phyloP scores from a whole-genome alignment of 371 early-diverging fungal species.

The Paraphysoderma sedebokerense region DNA sequence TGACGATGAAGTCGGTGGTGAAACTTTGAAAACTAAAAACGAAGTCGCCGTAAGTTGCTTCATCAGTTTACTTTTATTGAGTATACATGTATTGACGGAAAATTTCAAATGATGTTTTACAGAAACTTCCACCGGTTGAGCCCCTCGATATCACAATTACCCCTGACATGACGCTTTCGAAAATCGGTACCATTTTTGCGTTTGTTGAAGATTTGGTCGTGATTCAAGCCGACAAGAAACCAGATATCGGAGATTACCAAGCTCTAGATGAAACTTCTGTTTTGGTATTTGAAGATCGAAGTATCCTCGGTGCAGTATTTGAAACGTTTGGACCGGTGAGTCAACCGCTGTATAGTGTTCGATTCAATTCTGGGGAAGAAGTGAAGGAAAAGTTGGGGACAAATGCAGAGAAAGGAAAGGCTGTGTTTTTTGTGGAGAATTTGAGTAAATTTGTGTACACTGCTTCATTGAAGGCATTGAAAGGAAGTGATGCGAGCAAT shows the following conservation, averaged over 20 bases:
- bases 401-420: constrained; percentile 19
- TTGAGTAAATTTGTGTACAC: constrained; percentile 48
- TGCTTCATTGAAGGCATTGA: constrained; percentile 35
- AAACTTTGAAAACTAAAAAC: no score
- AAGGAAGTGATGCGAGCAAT: constrained; percentile 87
- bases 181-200: constrained; percentile 46
- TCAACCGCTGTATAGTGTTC: constrained; percentile 62
- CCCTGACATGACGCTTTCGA: constrained; percentile 22
- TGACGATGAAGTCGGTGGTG: no score
- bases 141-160: constrained; percentile 40
- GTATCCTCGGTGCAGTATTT: constrained; percentile 59
- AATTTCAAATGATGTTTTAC: no score
- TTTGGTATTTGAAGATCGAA: constrained; percentile 43
- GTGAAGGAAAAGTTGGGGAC: constrained; percentile 21
- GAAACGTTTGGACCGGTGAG: constrained; percentile 88
- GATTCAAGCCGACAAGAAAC: constrained; percentile 30
- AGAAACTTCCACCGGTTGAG: no score
- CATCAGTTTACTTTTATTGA: no score
- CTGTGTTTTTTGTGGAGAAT: constrained; percentile 43
- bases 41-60: no score
- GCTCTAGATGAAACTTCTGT: constrained; percentile 65
- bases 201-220: constrained; percentile 61
- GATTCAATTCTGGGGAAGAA: constrained; percentile 44
- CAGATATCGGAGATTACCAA: constrained; percentile 25
- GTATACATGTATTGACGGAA: no score